phyloP scores from a whole-genome alignment of 345 rosid genomes.

The Balakata baccata region DNA sequence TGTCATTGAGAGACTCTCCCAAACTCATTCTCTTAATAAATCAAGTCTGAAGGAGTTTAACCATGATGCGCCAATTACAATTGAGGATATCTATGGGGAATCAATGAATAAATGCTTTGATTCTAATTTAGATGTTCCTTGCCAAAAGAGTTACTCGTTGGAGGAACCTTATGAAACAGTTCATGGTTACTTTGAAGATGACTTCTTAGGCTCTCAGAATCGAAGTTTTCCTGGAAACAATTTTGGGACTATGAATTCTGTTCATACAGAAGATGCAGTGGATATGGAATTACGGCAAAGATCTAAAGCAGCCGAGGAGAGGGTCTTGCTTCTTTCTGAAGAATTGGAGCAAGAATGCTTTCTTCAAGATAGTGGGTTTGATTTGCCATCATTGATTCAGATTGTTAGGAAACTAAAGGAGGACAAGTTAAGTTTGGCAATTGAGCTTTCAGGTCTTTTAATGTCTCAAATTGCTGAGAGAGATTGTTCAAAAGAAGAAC shows the following conservation, averaged over 20 bases:
- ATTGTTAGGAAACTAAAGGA: slow-evolving; percentile 52
- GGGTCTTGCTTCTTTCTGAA: slow-evolving; percentile 60
- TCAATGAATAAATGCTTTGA: slow-evolving; percentile 43
- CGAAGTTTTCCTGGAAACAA: slow-evolving; percentile 27
- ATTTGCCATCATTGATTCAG: slow-evolving; percentile 58
- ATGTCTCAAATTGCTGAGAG: slow-evolving; percentile 63
- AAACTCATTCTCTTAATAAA: slow-evolving; percentile 44
- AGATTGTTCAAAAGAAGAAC: slow-evolving; percentile 58
- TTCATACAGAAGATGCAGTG: slow-evolving; percentile 39
- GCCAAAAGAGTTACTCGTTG: slow-evolving; percentile 38
- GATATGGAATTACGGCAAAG: slow-evolving; percentile 57
- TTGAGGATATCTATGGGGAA: slow-evolving; percentile 71
- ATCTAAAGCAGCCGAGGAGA: slow-evolving; percentile 70
- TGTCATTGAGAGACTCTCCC: slow-evolving; percentile 83
- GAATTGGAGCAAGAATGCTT: slow-evolving; percentile 60
- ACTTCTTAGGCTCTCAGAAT: slow-evolving; percentile 33
- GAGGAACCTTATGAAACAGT: slow-evolving; percentile 46
- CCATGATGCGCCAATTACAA: slow-evolving; percentile 60
- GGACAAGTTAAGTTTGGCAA: slow-evolving; percentile 70
- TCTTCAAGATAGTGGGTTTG: slow-evolving; percentile 52
- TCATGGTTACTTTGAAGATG: slow-evolving; percentile 31
- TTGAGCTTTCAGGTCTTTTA: slow-evolving; percentile 62
- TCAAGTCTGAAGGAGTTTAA: slow-evolving; percentile 44
- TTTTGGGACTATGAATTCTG: slow-evolving; percentile 31
- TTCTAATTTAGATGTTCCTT: slow-evolving; percentile 38